These are phyloP conservation scores for Pouteria glomerata DNA, from an alignment of 148 eudicot species.

Conservation along the genomic window DNA sequence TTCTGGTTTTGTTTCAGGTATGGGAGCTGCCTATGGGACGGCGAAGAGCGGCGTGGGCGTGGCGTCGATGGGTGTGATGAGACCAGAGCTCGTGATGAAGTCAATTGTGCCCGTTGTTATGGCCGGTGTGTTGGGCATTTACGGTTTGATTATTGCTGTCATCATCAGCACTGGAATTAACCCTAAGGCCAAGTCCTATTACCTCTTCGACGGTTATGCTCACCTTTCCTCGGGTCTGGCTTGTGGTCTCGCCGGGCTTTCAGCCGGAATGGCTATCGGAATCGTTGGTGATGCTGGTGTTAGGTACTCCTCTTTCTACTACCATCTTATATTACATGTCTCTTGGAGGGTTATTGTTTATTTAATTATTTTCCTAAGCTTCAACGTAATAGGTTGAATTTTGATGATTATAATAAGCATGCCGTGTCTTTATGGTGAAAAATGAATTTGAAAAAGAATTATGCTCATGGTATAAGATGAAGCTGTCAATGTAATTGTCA, in stretches of 20 bases:
- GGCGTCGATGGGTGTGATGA: constrained; percentile 25
- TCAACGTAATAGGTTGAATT: background rate
- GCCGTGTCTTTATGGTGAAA: background rate
- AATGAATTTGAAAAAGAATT: background rate
- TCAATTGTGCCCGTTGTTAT: constrained; percentile 24
- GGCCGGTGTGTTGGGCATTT: constrained; percentile 24
- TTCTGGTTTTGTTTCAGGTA: constrained; percentile 10
- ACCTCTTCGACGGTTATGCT: constrained; percentile 20
- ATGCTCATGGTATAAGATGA: background rate
- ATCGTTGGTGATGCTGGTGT: constrained; percentile 21
- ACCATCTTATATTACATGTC: background rate
- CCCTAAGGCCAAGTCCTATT: constrained; percentile 21
- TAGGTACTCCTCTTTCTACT: background rate
- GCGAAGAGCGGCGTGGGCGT: constrained; percentile 26
- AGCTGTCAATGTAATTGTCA: background rate
- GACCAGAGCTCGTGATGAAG: constrained; percentile 24
- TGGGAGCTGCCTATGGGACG: constrained; percentile 27
- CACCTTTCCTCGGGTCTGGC: constrained; percentile 18
- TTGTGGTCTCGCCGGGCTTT: constrained; percentile 18
- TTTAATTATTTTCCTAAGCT: background rate
- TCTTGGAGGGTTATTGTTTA: background rate
- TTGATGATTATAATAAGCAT: background rate
- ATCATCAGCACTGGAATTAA: constrained; percentile 22
- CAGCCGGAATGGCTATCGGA: constrained; percentile 20
- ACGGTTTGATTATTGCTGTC: constrained; percentile 23